phyloP scores from a whole-genome alignment of 2,329 filamentous ascomycete genomes.

The Fusarium torreyae region DNA sequence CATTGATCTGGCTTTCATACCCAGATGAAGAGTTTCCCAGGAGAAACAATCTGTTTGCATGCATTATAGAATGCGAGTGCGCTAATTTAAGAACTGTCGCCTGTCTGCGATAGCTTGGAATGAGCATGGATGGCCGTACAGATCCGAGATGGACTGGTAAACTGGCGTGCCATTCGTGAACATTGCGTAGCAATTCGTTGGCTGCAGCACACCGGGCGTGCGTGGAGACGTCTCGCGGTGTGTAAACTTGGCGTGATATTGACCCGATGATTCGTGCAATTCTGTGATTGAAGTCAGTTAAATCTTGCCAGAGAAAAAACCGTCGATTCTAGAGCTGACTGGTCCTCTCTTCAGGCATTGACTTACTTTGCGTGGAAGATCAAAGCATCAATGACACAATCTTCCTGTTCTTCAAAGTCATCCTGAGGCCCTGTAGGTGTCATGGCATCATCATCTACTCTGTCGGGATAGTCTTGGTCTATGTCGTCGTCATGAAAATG shows the following conservation, averaged over 20 bases:
- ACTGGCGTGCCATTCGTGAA: conserved; percentile 57
- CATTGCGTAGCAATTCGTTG: conserved; percentile 53
- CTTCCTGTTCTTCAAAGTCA: conserved; percentile 49
- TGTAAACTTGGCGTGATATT: conserved; percentile 58
- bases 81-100: conserved; percentile 67
- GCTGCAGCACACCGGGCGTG: conserved; percentile 56
- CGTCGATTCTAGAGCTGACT: too few species aligned
- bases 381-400: conserved; percentile 65
- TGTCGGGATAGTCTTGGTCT: conserved; percentile 69
- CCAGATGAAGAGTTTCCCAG: conserved; percentile 48
- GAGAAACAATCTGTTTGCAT: conserved; percentile 69
- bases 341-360: too few species aligned
- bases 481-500: conserved; percentile 75
- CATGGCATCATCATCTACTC: conserved; percentile 71
- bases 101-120: conserved; percentile 62
- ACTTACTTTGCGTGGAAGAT: conserved; percentile 60
- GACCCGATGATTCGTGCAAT: conserved; percentile 57
- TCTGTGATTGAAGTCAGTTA: conserved; percentile 29
- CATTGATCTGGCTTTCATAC: conserved; percentile 51
- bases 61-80: conserved; percentile 68
- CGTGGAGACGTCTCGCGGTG: conserved; percentile 53
- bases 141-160: conserved; percentile 61
- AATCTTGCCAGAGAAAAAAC: too few species aligned
- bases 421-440: conserved; percentile 56
- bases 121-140: conserved; percentile 61